Base-by-base conservation (phyloP, 2,329 filamentous ascomycete species). In the Aspergillus ruber region DNA sequence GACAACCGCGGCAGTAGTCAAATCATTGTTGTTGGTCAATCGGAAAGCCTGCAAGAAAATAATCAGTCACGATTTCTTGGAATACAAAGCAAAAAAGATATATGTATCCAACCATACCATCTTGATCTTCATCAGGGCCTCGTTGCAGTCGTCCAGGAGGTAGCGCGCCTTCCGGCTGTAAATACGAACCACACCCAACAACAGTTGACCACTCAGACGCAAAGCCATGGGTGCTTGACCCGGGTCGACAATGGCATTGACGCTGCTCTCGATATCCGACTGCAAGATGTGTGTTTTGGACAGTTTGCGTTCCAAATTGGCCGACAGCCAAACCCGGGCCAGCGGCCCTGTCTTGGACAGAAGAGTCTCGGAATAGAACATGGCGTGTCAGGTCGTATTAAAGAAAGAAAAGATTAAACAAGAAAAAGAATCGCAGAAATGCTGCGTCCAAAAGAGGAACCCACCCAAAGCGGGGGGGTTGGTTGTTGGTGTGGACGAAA, bases 291-390 rank as follows among this genome's bases (percentile, higher is more conserved):
- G 90, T 54, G 89, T 90, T 74, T 98, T 98, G 59, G 90, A 95
- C 51, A 98, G 83, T 75, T 97, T 98, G 77, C 91, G 90, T 80
- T 97, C 93, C 56, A 97, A 79, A 72, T 97, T 98, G 75, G 93
- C 90, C 27, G 93, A 95, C 52, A 97, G 82, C 93, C 93, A 98
- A 74, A 97, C 90, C 66, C 90, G 88, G 73, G 93, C 93, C 77
- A 98, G 74, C 64, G 93, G 91, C 76, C 93, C 93, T 61, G 89
- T 95, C 84, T 95, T 95, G 69, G 90, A 90, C 61, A 98, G 82
- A 50, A 98, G 82, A 47, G 89, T 90, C 76, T 95, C 90, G 46
- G 93, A 95, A 71, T 96, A 97, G 74, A 98, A 98, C 93, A 98
- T 98, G 61, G 52, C 63, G 61, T 43, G 29, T 44, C 29, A 9